A percentile compares a stretch with the other conserved stretches of the same genome.
phyloP scores from a whole-genome alignment of 768 basidiomycete genomes.

The Pilatotrama ljubarskyi region DNA sequence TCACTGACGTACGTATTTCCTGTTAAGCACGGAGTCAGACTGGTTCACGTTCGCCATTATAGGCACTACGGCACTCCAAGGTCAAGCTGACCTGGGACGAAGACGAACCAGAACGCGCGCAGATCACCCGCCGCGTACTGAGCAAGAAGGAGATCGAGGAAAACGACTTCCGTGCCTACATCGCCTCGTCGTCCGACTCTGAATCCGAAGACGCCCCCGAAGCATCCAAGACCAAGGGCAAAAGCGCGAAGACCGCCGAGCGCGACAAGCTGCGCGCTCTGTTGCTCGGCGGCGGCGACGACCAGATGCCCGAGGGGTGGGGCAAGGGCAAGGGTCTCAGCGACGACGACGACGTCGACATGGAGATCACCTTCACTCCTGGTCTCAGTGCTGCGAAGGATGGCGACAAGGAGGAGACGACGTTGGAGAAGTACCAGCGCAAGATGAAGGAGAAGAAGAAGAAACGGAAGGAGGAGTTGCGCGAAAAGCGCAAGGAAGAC shows the following conservation, averaged over 20 bases:
- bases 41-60: background rate
- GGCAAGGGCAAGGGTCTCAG: slow-evolving; percentile 41
- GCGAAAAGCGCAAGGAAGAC: slow-evolving; percentile 37
- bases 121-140: slow-evolving; percentile 74
- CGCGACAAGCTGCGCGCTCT: slow-evolving; percentile 77
- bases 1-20: slow-evolving; percentile 73
- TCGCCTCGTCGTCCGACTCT: slow-evolving; percentile 52
- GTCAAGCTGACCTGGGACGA: slow-evolving; percentile 99
- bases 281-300: slow-evolving; percentile 64
- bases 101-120: slow-evolving; percentile 86
- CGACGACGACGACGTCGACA: slow-evolving; percentile 61
- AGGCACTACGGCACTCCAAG: slow-evolving; percentile 97
- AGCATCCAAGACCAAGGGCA: slow-evolving; percentile 32
- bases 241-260: slow-evolving; percentile 42
- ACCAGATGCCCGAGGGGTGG: slow-evolving; percentile 86
- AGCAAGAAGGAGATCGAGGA: slow-evolving; percentile 89
- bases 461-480: slow-evolving; percentile 69
- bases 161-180: slow-evolving; percentile 72
- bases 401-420: slow-evolving; percentile 70
- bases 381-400: slow-evolving; percentile 61
- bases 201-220: slow-evolving; percentile 62
- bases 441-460: slow-evolving; percentile 90
- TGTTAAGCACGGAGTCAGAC: no score
- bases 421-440: slow-evolving; percentile 84
- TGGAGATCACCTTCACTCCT: slow-evolving; percentile 96